phyloP scores from a whole-genome alignment of 2,329 filamentous ascomycete species.

The Orbilia ellipsospora region DNA sequence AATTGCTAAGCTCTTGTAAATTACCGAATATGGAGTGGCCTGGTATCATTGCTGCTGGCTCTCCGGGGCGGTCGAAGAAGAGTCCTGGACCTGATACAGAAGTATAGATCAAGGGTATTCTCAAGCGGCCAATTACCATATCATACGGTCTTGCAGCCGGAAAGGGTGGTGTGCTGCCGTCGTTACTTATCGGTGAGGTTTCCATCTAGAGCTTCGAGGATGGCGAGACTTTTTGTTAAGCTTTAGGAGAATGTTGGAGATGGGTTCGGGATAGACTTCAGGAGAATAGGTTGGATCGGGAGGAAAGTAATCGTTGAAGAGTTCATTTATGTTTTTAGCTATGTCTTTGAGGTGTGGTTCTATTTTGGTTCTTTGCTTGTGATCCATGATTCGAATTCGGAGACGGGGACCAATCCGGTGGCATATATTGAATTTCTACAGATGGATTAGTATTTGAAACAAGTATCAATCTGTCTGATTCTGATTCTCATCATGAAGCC shows the following conservation, averaged over 20 bases:
- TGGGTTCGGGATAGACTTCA: not conserved
- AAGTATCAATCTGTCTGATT: not conserved
- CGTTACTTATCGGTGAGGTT: not conserved
- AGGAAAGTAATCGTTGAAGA: conserved; percentile 13
- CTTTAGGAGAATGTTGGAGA: not conserved
- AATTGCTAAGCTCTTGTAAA: conserved; percentile 26
- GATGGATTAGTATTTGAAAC: not conserved
- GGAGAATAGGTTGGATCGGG: conserved; percentile 9
- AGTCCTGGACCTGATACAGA: not conserved
- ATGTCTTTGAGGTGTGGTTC: conserved; percentile 4
- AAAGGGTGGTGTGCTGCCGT: not conserved
- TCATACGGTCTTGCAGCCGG: not conserved
- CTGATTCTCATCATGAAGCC: too few relatives aligned
- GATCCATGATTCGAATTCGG: conserved; percentile 32
- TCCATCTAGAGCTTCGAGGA: conserved; percentile 11
- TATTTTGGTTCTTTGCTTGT: not conserved
- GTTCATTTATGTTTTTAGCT: not conserved
- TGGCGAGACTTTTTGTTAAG: not conserved
- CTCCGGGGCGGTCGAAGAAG: conserved; percentile 4
- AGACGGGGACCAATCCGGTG: conserved; percentile 11
- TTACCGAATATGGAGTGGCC: not conserved
- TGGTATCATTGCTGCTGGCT: not conserved
- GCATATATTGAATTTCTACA: not conserved
- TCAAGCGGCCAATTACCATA: too few relatives aligned
- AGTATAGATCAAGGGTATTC: not conserved